Evolutionary conservation across 768 basidiomycete species (phyloP).

Genomic region (Trametes punicea): DNA sequence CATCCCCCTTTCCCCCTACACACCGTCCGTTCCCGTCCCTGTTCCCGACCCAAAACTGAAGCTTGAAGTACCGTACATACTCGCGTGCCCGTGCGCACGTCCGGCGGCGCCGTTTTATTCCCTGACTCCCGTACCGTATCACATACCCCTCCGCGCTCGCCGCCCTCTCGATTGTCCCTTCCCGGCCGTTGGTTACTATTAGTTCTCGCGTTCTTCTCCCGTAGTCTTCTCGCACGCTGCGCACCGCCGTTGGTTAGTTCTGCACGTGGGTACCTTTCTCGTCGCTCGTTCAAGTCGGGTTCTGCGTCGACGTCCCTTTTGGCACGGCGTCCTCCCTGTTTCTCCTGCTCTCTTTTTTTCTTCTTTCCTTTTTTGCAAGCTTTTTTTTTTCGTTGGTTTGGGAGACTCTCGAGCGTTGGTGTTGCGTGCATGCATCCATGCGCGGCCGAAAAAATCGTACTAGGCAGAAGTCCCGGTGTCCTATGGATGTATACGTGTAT

Average conservation of each 20-base stretch:
- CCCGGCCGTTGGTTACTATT: too few relatives aligned
- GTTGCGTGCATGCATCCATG: background rate
- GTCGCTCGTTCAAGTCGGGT: too few relatives aligned
- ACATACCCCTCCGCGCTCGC: background rate
- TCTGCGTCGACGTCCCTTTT: too few relatives aligned
- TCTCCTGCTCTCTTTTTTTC: too few relatives aligned
- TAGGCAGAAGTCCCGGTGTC: background rate
- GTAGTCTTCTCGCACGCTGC: background rate
- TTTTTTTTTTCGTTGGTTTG: too few relatives aligned
- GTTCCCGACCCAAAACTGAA: background rate
- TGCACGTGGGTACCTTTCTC: too few relatives aligned
- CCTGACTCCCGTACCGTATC: conserved; percentile 13
- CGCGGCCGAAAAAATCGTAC: background rate
- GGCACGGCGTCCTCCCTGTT: too few relatives aligned
- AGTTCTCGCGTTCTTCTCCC: too few relatives aligned
- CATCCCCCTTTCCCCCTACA: background rate
- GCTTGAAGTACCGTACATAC: conserved; percentile 17
- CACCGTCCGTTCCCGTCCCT: too few relatives aligned
- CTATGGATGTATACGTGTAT: conserved; percentile 22
- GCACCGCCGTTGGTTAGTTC: background rate
- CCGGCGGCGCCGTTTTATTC: conserved; percentile 5
- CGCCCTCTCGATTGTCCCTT: background rate
- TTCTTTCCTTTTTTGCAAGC: too few relatives aligned
- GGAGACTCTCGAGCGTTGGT: too few relatives aligned
- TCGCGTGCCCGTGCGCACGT: too few relatives aligned